Evolutionary conservation across 495 filamentous ascomycete species (phyloP).

Genomic region (Aspergillus asperescens): DNA sequence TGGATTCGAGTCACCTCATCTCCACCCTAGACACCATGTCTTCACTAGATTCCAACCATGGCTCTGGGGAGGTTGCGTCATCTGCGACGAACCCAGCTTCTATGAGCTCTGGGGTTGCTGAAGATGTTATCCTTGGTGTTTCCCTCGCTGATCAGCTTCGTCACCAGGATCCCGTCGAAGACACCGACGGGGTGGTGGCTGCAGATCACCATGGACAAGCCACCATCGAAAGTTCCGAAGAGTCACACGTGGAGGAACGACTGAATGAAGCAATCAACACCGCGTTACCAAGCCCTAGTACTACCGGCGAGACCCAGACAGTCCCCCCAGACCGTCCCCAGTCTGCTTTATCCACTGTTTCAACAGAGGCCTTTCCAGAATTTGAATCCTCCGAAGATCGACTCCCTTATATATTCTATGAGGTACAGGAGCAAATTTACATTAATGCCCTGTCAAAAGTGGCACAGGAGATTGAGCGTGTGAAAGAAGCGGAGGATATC

Average conservation of each 20-base stretch:
- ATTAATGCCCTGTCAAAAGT: slow-evolving; percentile 23
- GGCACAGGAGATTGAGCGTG: slow-evolving; percentile 19
- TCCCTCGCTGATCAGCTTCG: too few relatives aligned
- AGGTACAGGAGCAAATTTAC: slow-evolving; percentile 16
- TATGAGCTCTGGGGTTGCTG: too few relatives aligned
- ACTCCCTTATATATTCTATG: background rate
- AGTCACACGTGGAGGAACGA: background rate
- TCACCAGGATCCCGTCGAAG: too few relatives aligned
- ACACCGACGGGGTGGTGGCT: too few relatives aligned
- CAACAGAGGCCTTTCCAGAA: slow-evolving; percentile 33
- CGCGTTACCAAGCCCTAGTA: background rate
- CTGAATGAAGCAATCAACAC: background rate
- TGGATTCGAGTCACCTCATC: background rate
- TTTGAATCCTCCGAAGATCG: slow-evolving; percentile 21
- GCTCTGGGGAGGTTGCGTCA: background rate
- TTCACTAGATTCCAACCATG: background rate
- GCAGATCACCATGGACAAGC: background rate
- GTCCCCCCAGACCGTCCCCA: background rate
- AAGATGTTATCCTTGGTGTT: too few relatives aligned
- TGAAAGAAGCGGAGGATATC: slow-evolving; percentile 12
- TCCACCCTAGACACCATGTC: background rate
- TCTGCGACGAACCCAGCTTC: background rate
- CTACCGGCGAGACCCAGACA: background rate
- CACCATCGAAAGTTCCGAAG: background rate
- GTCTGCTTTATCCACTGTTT: background rate